Evolutionary conservation across 768 basidiomycete species (phyloP).

Genomic region (Suillus cothurnatus): DNA sequence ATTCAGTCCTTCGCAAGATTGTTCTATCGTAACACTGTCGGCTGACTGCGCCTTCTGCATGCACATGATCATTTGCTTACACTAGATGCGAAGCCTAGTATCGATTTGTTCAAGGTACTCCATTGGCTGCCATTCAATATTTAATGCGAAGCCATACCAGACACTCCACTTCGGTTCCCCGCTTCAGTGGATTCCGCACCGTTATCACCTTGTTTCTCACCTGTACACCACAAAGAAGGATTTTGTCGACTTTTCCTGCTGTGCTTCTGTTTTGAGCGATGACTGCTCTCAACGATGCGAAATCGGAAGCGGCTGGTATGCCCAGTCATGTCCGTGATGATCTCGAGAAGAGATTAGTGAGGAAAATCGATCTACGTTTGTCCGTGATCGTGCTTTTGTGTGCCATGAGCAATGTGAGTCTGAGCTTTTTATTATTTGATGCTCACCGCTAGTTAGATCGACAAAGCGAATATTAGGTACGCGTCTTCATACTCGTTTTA

Average conservation of each 20-base stretch:
- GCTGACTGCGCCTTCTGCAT: neutral
- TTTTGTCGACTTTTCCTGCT: neutral
- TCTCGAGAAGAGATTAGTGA: neutral
- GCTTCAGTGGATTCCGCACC: neutral
- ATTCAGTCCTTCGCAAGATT: neutral
- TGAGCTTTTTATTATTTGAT: neutral
- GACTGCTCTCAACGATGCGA: neutral
- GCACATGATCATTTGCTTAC: neutral
- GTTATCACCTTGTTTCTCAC: neutral
- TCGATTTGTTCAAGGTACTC: neutral
- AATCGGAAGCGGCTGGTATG: neutral
- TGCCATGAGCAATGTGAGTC: conserved; percentile 23
- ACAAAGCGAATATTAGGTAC: conserved; percentile 64
- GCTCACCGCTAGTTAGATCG: conserved; percentile 41
- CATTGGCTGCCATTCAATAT: neutral
- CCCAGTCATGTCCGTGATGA: neutral
- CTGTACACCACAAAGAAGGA: neutral
- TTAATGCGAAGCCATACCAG: neutral
- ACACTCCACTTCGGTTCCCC: neutral
- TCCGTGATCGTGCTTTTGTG: conserved; percentile 24
- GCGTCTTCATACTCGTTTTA: neutral
- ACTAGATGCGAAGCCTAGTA: neutral
- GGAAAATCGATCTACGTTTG: conserved; percentile 17
- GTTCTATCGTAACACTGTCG: neutral
- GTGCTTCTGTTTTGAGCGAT: neutral